Evolutionary conservation across 805 yeast genomes (phyloP), one percentile per base, ranked within the genome.

Genomic region (Yarrowia phangngaensis): DNA sequence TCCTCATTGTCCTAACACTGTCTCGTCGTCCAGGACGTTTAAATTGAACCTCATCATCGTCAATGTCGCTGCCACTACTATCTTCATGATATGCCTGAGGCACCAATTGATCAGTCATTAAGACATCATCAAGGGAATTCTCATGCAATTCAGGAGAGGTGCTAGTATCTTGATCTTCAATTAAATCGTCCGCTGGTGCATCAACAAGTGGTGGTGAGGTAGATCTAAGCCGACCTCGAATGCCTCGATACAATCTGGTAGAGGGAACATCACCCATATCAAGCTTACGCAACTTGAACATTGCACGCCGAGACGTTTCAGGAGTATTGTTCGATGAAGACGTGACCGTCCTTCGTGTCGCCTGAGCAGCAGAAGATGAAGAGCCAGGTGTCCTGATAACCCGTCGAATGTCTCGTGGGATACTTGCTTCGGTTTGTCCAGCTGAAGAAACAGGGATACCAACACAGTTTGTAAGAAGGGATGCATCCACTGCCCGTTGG

Each of bases 401-500:
- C 14, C 45, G 16, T 38, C 45, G 6, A 20, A 38, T 38, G 16
- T 38, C 45, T 19, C 45, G 6, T 15, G 45, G 17, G 19, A 28
- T 32, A 19, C 20, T 32, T 11, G 24, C 15, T 5, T 38, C 45
- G 2, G 45, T 38, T 14, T 26, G 45, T 8, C 38, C 50, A 17
- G 26, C 41, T 2, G 50, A 45, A 16, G 50, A 45, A 27, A 30
- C 30, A 16, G 48, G 48, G 7, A 41, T 41, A 16, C 40, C 50
- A 2, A 45, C 40, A 24, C 50, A 45, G 20, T 45, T 45, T 4
- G 22, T 16, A 16, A 33, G 23, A 3, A 34, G 40, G 38, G 51
- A 33, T 14, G 34, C 12, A 7, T 35, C 40, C 2, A 38, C 27
- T 7, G 69, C 67, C 13, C 67, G 58, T 20, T 65, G 63, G 34